Evolutionary conservation across 257 asterid species (phyloP), one percentile per base, ranked within the genome.

Genomic region (Ligustrum vulgare): DNA sequence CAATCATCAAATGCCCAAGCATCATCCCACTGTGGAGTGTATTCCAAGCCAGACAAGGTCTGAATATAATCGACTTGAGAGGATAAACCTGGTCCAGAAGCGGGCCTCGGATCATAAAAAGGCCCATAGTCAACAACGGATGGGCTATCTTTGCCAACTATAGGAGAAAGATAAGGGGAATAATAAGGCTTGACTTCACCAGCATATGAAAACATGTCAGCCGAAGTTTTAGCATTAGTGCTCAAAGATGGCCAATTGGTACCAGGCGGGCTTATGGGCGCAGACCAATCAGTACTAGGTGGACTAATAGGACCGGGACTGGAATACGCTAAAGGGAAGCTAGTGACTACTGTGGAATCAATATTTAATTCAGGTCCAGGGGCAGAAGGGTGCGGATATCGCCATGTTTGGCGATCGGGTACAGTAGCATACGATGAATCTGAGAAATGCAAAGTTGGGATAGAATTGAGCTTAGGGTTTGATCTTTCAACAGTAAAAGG

Each of bases 401-500:
- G 87, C 92, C 97, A 90, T n/a, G 85, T 47, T 41, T 79, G 90
- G 73, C 80, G 80, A 77, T 73, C 86, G 70, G 89, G 79, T 13
- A 85, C 80, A 2, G 31, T 79, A n/a, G 67, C 69, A 76, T 84
- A 89, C 0, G 84, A 71, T 9, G 83, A 68, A 43, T 89, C 93
- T 11, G 87, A 43, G 75, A 80, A 91, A 67, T 81, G 87, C 70
- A 82, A 15, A 75, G 32, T 68, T 43, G 92, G 87, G 84, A 72
- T 83, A 33, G 91, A 72, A 80, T 63, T 70, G 68, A 90, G 83
- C 32, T 86, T 92, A 63, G 89, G 85, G 83, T 83, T 85, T 78
- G 83, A 71, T 71, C 96, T 85, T 80, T 89, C 94, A 71, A 95
- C 94, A 77, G 97, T 93, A 82, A 95, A 95, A 1, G 99, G 98